These are phyloP conservation scores for Arachnomyces sp. DNA, from an alignment of 2,329 filamentous ascomycete genomes.

Conservation along the genomic window DNA sequence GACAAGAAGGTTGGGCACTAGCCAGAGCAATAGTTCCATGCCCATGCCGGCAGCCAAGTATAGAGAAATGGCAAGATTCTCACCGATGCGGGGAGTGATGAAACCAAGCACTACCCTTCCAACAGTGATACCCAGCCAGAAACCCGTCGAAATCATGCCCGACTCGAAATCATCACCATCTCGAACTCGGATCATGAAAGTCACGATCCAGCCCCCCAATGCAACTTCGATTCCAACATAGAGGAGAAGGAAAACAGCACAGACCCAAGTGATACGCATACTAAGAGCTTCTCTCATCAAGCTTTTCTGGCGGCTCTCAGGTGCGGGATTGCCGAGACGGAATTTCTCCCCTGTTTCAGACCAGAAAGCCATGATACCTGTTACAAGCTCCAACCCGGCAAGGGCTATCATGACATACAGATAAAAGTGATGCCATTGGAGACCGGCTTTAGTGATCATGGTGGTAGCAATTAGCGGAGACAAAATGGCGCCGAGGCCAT, in stretches of 20 bases:
- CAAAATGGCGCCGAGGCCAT: conserved; percentile 62
- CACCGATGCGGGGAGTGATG: conserved; percentile 61
- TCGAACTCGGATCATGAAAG: conserved; percentile 67
- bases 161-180: conserved; percentile 57
- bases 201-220: conserved; percentile 66
- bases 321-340: conserved; percentile 27
- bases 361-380: conserved; percentile 54
- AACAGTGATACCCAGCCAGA: conserved; percentile 72
- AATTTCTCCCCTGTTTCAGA: conserved; percentile 50
- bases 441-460: conserved; percentile 56
- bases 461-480: conserved; percentile 63
- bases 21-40: conserved; percentile 69
- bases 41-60: conserved; percentile 58
- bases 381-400: conserved; percentile 47
- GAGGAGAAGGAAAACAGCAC: conserved; percentile 59
- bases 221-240: conserved; percentile 65
- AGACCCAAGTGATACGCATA: conserved; percentile 55
- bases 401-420: conserved; percentile 59
- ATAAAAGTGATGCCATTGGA: conserved; percentile 67
- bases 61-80: conserved; percentile 52
- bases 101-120: conserved; percentile 66
- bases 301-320: conserved; percentile 32
- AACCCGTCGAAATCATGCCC: conserved; percentile 64
- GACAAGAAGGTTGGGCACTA: conserved; percentile 64
- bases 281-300: conserved; percentile 22